Evolutionary conservation across 1,284 basidiomycete genomes (phyloP).

Genomic region (Malassezia japonica): DNA sequence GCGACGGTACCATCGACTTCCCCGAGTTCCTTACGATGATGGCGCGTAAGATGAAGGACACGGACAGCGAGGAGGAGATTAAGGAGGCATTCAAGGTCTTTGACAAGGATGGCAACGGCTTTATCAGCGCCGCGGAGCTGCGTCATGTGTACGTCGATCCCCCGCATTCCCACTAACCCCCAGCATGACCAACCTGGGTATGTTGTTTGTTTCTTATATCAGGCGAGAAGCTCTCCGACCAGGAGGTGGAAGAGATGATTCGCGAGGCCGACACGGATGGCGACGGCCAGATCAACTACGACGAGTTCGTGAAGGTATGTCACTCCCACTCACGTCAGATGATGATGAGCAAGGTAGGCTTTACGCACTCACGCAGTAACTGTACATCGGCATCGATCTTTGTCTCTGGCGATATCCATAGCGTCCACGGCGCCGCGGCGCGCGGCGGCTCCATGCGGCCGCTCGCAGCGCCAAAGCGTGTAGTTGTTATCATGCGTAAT

Average conservation of each 20-base stretch:
- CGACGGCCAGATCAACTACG: conserved; percentile 65
- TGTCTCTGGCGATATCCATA: too few species aligned
- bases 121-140: conserved; percentile 61
- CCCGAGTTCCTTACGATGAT: conserved; percentile 87
- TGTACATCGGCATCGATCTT: too few species aligned
- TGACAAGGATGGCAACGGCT: conserved; percentile 60
- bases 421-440: too few species aligned
- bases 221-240: conserved; percentile 77
- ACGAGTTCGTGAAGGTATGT: conserved; percentile 56
- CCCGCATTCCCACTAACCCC: neutral
- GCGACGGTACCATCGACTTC: conserved; percentile 85
- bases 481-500: neutral
- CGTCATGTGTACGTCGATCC: conserved; percentile 38
- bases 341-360: conserved; percentile 44
- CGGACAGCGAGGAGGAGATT: conserved; percentile 66
- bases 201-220: neutral
- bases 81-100: conserved; percentile 62
- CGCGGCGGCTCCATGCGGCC: too few species aligned
- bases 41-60: conserved; percentile 90
- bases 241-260: conserved; percentile 96
- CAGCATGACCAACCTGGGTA: conserved; percentile 46
- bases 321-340: conserved; percentile 21
- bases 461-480: too few species aligned
- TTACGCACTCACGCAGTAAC: neutral
- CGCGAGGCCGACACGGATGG: conserved; percentile 93